Evolutionary conservation across 495 filamentous ascomycete genomes (phyloP).

Genomic region (Bryoglossum gracile): DNA sequence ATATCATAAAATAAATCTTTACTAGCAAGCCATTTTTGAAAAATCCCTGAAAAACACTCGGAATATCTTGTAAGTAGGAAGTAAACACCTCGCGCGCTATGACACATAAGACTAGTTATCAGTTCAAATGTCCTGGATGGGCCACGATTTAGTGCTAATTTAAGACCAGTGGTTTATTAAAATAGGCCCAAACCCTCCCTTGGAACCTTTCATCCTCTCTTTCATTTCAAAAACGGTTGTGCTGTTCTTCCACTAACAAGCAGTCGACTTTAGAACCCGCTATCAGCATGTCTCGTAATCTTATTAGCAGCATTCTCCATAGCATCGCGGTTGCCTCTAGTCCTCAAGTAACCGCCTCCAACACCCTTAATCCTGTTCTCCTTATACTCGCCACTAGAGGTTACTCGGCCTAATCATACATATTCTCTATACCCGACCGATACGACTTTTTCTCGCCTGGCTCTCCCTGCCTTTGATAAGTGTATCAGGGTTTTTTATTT

Average conservation of each 20-base stretch:
- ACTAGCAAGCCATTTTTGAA: too few relatives aligned
- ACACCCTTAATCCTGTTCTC: conserved; percentile 25
- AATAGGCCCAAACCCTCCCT: too few relatives aligned
- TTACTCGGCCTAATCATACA: conserved; percentile 30
- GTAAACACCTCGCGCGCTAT: too few relatives aligned
- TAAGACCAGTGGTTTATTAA: too few relatives aligned
- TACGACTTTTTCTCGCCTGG: conserved; percentile 28
- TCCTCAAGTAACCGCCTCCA: conserved; percentile 7
- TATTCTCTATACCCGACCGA: conserved; percentile 27
- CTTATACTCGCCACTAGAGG: conserved; percentile 23
- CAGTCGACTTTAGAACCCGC: conserved; percentile 4
- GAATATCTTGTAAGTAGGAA: too few relatives aligned
- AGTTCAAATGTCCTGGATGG: too few relatives aligned
- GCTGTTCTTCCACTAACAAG: background rate
- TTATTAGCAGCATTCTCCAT: conserved; percentile 8
- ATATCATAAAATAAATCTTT: too few relatives aligned
- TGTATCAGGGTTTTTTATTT: conserved; percentile 19
- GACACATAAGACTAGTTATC: too few relatives aligned
- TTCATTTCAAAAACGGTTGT: conserved; percentile 6
- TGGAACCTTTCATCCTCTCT: too few relatives aligned
- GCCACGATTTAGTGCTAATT: too few relatives aligned
- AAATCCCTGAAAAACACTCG: too few relatives aligned
- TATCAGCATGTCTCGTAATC: too few relatives aligned
- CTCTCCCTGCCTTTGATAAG: conserved; percentile 27
- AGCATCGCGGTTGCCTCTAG: conserved; percentile 3